These are phyloP conservation scores for Heterobasidion irregulare DNA, from an alignment of 1,284 basidiomycete species.

Conservation along the genomic window DNA sequence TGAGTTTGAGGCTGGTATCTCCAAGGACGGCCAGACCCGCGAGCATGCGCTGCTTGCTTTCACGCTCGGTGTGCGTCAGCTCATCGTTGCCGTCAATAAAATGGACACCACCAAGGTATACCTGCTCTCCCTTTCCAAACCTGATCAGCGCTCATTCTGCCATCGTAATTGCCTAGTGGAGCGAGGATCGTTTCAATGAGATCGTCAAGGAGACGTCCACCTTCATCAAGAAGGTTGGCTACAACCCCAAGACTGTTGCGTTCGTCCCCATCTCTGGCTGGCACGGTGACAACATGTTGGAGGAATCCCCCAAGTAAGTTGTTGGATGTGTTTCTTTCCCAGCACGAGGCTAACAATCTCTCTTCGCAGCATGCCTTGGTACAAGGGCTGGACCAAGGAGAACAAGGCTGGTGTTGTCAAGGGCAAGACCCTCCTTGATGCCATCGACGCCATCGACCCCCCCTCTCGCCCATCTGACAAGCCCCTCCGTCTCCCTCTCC, in stretches of 20 bases:
- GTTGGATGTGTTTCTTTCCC: constrained; percentile 8
- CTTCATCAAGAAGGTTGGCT: constrained; percentile 99
- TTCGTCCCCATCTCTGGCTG: constrained; percentile 99
- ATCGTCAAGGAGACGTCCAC: constrained; percentile 98
- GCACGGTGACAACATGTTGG: constrained; percentile 99
- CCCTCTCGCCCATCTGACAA: constrained; percentile 96
- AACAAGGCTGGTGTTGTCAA: constrained; percentile 88
- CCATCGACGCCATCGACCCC: constrained; percentile 99
- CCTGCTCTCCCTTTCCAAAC: constrained; percentile 2
- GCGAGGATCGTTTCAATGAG: constrained; percentile 99
- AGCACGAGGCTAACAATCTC: constrained; percentile 10
- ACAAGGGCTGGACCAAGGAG: constrained; percentile 98
- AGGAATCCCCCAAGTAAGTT: constrained; percentile 85
- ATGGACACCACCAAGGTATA: constrained; percentile 95
- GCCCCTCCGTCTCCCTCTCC: constrained; percentile 99
- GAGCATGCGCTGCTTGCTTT: constrained; percentile 99
- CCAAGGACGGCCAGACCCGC: constrained; percentile 99
- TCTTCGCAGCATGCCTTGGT: constrained; percentile 88
- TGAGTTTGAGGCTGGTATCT: constrained; percentile 99
- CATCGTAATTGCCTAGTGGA: constrained; percentile 57
- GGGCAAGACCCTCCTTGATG: constrained; percentile 99
- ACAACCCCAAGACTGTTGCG: constrained; percentile 98
- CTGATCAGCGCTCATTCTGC: constrained; percentile 12
- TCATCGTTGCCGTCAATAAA: constrained; percentile 99
- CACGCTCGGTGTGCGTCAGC: constrained; percentile 99